Evolutionary conservation across 2,329 filamentous ascomycete genomes (phyloP).

Genomic region (Pestalotiopsis sp.): DNA sequence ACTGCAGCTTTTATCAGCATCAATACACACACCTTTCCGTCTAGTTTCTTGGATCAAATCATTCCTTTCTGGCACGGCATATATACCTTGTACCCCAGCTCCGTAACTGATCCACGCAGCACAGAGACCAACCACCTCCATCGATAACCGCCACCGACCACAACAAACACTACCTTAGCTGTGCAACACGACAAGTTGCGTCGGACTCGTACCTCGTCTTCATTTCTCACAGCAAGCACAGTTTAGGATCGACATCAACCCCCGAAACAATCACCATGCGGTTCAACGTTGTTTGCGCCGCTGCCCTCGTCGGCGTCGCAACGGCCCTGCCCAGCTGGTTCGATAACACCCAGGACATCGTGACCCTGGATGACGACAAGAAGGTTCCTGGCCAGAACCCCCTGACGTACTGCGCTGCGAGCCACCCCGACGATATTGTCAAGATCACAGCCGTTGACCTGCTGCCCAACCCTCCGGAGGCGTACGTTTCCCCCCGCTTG

Average conservation of each 20-base stretch:
- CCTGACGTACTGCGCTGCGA: conserved; percentile 72
- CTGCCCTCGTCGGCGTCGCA: conserved; percentile 45
- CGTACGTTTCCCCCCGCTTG: conserved; percentile 61
- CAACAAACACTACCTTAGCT: background rate
- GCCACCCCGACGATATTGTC: conserved; percentile 72
- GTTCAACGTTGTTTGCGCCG: conserved; percentile 44
- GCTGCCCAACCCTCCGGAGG: conserved; percentile 79
- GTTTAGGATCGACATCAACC: background rate
- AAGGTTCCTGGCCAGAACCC: conserved; percentile 86
- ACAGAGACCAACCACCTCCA: background rate
- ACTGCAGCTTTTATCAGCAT: background rate
- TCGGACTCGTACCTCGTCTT: background rate
- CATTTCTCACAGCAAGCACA: background rate
- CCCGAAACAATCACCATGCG: background rate
- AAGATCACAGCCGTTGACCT: conserved; percentile 80
- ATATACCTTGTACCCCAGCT: background rate
- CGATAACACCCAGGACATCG: conserved; percentile 50
- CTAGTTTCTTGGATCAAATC: background rate
- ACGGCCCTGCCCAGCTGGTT: conserved; percentile 49
- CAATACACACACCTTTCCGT: background rate
- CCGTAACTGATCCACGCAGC: background rate
- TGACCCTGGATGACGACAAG: conserved; percentile 53
- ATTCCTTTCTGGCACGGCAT: background rate
- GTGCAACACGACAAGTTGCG: background rate
- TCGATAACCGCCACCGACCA: conserved; percentile 3